These are phyloP conservation scores for Closterium sp. DNA, from an alignment of 139 green algal genomes.

Conservation along the genomic window DNA sequence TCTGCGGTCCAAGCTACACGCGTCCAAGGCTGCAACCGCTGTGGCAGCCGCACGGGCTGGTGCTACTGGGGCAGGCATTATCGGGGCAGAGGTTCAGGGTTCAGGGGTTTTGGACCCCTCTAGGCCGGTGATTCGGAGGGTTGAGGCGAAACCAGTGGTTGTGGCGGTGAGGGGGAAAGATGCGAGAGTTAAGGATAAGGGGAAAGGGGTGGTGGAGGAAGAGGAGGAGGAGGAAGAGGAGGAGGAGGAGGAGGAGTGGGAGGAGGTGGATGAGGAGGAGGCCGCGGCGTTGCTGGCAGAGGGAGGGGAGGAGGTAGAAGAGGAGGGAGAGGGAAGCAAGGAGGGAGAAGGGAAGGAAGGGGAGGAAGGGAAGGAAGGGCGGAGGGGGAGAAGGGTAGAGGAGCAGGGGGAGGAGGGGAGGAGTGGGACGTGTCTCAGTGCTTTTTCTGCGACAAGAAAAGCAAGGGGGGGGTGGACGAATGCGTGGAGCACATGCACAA, in stretches of 20 bases:
- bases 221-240: neutral
- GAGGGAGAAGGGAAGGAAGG: neutral
- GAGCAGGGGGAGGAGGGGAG: conserved; percentile 27
- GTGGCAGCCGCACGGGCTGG: too few relatives aligned
- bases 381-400: neutral
- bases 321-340: neutral
- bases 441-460: conserved; percentile 80
- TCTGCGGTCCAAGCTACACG: conserved; percentile 81
- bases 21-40: conserved; percentile 1
- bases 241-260: neutral
- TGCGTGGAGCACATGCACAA: conserved; percentile 96
- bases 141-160: neutral
- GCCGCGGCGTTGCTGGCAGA: neutral
- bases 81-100: neutral
- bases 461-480: conserved; percentile 33
- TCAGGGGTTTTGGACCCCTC: neutral
- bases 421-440: conserved; percentile 76
- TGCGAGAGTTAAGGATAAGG: neutral
- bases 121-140: neutral
- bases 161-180: neutral
- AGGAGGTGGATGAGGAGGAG: neutral
- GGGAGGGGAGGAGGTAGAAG: neutral
- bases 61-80: too few relatives aligned
- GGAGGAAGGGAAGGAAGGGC: neutral
- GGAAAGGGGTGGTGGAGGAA: neutral